Conservation (phyloP, 805 yeast species). For the Sugiyamaella americana region DNA sequence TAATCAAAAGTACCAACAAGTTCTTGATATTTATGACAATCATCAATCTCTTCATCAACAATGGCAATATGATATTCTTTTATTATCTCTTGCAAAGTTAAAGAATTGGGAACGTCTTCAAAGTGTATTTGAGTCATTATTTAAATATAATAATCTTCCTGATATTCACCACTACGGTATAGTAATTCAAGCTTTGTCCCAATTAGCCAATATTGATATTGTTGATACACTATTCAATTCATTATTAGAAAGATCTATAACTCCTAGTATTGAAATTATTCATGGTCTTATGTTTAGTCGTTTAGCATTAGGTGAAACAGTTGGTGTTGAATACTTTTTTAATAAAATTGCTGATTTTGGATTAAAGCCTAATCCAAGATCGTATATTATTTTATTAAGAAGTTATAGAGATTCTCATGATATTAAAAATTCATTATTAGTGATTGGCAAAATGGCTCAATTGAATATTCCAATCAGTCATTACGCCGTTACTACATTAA, state of each 20-base stretch:
- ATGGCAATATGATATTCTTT: constrained; percentile 43
- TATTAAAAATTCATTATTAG: constrained; percentile 29
- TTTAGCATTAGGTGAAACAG: constrained; percentile 34
- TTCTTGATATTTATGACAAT: constrained; percentile 34
- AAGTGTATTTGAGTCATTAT: constrained; percentile 47
- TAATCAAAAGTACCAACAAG: constrained; percentile 22
- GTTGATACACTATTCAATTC: constrained; percentile 47
- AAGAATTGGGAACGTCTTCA: constrained; percentile 53
- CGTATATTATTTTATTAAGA: constrained; percentile 34
- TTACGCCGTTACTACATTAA: constrained; percentile 22
- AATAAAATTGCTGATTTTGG: constrained; percentile 29
- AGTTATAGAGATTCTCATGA: constrained; percentile 37
- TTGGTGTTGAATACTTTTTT: constrained; percentile 36
- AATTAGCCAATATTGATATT: constrained; percentile 41
- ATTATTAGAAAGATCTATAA: constrained; percentile 40
- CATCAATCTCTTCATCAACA: constrained; percentile 41
- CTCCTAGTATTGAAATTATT: constrained; percentile 41
- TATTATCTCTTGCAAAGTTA: constrained; percentile 41
- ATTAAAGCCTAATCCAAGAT: constrained; percentile 26
- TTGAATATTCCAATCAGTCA: constrained; percentile 21
- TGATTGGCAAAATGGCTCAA: constrained; percentile 21
- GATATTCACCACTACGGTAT: constrained; percentile 50
- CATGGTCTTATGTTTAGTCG: constrained; percentile 43
- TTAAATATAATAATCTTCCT: constrained; percentile 46
- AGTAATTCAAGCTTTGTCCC: constrained; percentile 55